Base-by-base conservation (phyloP, 2,329 filamentous ascomycete species). In the Stenocarpella maydis region DNA sequence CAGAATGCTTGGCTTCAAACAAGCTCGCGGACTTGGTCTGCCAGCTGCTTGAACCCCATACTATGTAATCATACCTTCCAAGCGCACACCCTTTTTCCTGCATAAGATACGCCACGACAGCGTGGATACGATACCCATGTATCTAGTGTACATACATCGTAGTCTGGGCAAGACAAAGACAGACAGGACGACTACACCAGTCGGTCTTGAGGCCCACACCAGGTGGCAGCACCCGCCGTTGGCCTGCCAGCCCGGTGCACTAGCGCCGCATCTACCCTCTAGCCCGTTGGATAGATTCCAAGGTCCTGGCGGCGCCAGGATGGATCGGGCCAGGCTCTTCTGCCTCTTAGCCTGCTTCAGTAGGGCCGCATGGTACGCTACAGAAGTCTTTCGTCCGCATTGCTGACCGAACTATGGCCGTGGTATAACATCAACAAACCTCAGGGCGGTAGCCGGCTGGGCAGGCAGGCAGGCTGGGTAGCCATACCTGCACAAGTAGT, bases 221-320 rank as follows among this genome's bases (percentile, higher is more conserved):
- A 49, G 58, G 19, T 63, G 58, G 43, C 41, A 34, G 58, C 58
- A 63, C 58, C 58, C 58, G 58, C 58, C 31, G 58, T 63, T 63
- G 43, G 43, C 43, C 58, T 63, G 58, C 49, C 58, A 63, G 58
- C 49, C 28, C 19, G 34, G 43, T 63, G 58, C 58, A 63, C 43
- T 63, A 63, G 58, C 58, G 58, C 31, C 19, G 58, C 58, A 63
- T 14, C 58, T 49, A 49, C 43, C 43, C 58, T 63, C 58, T 63
- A 63, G 58, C 43, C 43, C 43, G 41, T 49, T 47, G n/a, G 43
- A 63, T 63, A 31, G 58, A 34, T 49, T 37, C 58, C 58, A 63
- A 63, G 58, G 58, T 21, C 41, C 37, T 47, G 43, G 58, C n/a
- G 58, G 58, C 58, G 58, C 58, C n/a, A 63, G 49, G 19, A 34